Evolutionary conservation across 2,329 filamentous ascomycete species (phyloP).

Genomic region (Tolypocladium nubicola): DNA sequence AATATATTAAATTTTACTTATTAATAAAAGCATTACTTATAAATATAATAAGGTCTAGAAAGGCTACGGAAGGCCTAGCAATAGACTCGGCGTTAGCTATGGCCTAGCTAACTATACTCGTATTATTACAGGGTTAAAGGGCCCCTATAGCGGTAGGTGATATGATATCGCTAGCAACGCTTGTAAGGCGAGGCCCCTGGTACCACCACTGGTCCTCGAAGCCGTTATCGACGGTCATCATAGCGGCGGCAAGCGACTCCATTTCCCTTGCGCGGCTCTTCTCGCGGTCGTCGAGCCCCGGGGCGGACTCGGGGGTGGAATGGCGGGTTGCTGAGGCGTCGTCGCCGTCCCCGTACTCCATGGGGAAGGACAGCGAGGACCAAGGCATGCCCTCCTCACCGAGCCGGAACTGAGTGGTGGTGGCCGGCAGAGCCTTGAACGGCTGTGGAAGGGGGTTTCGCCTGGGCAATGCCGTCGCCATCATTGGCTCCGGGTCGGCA

Average conservation of each 20-base stretch:
- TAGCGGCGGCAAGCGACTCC: constrained; percentile 37
- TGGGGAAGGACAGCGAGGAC: constrained; percentile 7
- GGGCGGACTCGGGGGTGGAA: not conserved
- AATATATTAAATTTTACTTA: too few species aligned
- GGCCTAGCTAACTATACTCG: not conserved
- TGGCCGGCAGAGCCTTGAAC: not conserved
- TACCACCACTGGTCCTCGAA: constrained; percentile 51
- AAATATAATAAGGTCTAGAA: too few species aligned
- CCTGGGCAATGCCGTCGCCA: constrained; percentile 15
- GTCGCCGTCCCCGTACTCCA: not conserved
- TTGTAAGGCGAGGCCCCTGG: constrained; percentile 25
- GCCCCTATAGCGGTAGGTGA: not conserved
- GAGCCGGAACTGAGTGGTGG: not conserved
- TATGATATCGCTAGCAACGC: not conserved
- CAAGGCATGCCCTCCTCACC: constrained; percentile 34
- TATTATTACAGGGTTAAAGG: not conserved
- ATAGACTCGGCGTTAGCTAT: not conserved
- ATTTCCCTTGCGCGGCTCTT: constrained; percentile 24
- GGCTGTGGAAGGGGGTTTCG: constrained; percentile 6
- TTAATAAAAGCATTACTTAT: too few species aligned
- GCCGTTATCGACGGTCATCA: constrained; percentile 47
- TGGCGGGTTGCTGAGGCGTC: not conserved
- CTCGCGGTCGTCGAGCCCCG: constrained; percentile 21
- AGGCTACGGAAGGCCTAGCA: too few species aligned
- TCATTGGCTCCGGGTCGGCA: constrained; percentile 18